Evolutionary conservation across 1,139 yeast genomes (phyloP), one percentile per base, ranked within the genome.

Genomic region (Pichia sp.): DNA sequence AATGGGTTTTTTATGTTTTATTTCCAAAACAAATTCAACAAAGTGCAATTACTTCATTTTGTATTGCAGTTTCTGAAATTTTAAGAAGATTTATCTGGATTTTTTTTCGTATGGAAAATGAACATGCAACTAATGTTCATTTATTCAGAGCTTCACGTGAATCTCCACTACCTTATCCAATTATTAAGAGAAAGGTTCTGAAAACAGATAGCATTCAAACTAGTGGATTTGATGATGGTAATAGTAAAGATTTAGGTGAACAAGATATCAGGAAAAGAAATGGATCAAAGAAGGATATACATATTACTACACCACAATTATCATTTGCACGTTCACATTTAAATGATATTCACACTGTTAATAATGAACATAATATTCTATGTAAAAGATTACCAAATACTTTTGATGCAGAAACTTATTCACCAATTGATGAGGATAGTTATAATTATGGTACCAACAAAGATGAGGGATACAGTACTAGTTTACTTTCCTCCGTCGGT

Each of bases 31-130:
- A 88, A 55, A 79, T 88, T 50, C 92, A 86, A 65, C 97, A 92
- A 62, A 86, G 92, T 63, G 96, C 96, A 0, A 79, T 80, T n/a
- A 84, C 96, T 1, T 84, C 96, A 62, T 90, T 90, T 60, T 73
- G 79, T 49, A 79, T 92, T 44, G 96, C 95, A 0, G 57, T 86
- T 25, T 87, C 94, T 0, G 99, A 92, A 65, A 67, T 88, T 2
- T 31, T 85, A 3, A 74, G 98, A 61, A 74, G 98, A 60, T 83
- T 87, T 55, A 70, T 90, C 27, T 92, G 99, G 98, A 74, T 86
- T 7, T 77, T 86, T 49, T 84, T 92, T 70, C 81, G 98, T 69
- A 86, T 92, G 76, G 98, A 92, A 61, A 92, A 92, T 66, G 97
- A 92, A 66, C 98, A 94, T 66, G 81, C 89, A 42, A 83, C 96